These are phyloP conservation scores for Odontarrhena argentea DNA, from an alignment of 345 rosid genomes.

Conservation along the genomic window DNA sequence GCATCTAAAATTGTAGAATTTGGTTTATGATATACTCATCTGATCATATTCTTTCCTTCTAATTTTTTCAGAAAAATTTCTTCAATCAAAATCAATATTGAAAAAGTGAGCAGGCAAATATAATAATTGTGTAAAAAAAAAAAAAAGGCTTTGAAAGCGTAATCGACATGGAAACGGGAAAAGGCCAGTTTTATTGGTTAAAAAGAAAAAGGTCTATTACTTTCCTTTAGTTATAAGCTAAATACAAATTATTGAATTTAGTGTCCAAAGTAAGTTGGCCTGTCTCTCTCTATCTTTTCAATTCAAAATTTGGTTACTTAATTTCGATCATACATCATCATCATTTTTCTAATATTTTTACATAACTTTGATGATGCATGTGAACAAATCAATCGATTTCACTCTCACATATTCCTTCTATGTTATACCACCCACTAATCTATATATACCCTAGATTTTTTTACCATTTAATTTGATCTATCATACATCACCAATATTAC, in stretches of 20 bases:
- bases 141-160: conserved; percentile 26
- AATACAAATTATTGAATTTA: conserved; percentile 39
- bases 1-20: no score
- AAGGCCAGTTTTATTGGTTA: conserved; percentile 42
- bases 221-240: conserved; percentile 43
- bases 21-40: no score
- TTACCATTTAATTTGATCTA: conserved; percentile 22
- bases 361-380: conserved; percentile 41
- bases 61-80: background rate
- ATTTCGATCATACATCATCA: conserved; percentile 10
- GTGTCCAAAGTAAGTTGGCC: conserved; percentile 34
- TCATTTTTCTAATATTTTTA: conserved; percentile 20
- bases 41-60: background rate
- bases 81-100: no score
- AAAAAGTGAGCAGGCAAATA: no score
- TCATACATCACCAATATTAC: conserved; percentile 34
- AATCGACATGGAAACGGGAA: conserved; percentile 40
- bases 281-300: conserved; percentile 32
- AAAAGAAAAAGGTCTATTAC: conserved; percentile 42
- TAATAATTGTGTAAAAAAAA: conserved; percentile 27
- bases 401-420: conserved; percentile 38
- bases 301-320: conserved; percentile 4
- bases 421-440: conserved; percentile 31
- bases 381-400: conserved; percentile 12
- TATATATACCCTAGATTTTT: background rate